Evolutionary conservation across 83 land plant species (phyloP), one percentile per base, ranked within the genome.

Genomic region (Picea abies): DNA sequence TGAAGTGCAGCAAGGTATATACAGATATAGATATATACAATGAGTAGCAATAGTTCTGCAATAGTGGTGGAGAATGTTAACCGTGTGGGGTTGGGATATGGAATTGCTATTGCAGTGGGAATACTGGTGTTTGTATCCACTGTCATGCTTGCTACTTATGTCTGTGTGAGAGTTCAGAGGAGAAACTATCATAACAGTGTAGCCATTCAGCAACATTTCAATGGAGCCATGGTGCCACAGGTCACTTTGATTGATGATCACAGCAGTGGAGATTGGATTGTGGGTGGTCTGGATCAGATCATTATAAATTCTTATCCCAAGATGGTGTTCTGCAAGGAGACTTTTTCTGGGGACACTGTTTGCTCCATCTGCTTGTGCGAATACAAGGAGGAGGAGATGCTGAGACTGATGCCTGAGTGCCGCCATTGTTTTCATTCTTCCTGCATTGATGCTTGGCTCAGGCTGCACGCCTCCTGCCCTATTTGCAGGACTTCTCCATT

Each of bases 341-440:
- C 76, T 32, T 60, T 63, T 35, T 60, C 41, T 39, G 84, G 60
- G 32, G 90, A 89, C 35, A 61, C 80, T 22, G 66, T 73, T 9
- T 92, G 94, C 73, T 84, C 96, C 39, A 92, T 94, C 41, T 94
- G 96, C 68, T 35, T 94, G 66, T 90, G 91, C 58, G 96, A 92
- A 44, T 94, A 90, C 78, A 82, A 63, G 82, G 94, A 94, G 1
- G 80, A 76, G 79, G 96, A 94, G 91, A 92, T 89, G 91, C 79
- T 94, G 44, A 73, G 96, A 70, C 87, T 92, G 94, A 77, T 94
- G 89, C 96, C 96, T 2, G 96, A 92, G 29, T 94, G 96, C 84
- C 22, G 89, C 23, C 96, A 94, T 70, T 87, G 17, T 80, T 94
- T 94, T 81, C 96, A 94, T 58, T 26, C 89, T 7, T 64, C 35